phyloP scores from a whole-genome alignment of 257 asterid species.

The Solanum pinnatisectum region DNA sequence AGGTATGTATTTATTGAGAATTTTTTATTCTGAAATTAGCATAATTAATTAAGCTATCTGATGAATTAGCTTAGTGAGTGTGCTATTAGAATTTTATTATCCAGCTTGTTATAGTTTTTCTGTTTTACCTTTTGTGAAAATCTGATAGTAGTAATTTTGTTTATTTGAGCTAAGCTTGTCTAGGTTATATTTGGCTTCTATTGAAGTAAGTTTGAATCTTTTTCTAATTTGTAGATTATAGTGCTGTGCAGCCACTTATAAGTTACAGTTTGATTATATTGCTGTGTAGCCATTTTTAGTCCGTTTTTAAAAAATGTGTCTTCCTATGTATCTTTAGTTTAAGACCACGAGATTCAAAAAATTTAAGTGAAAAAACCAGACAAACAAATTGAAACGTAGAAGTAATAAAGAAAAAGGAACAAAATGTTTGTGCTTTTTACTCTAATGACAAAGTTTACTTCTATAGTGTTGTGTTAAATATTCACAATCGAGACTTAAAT shows the following conservation, averaged over 20 bases:
- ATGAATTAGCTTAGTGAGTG: neutral
- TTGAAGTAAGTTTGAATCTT: neutral
- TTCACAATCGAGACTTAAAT: neutral
- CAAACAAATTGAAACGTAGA: neutral
- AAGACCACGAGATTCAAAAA: neutral
- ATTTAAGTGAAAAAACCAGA: neutral
- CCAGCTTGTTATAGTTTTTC: neutral
- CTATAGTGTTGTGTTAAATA: neutral
- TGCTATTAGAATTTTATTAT: neutral
- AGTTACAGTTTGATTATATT: neutral
- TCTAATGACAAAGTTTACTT: neutral
- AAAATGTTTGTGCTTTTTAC: neutral
- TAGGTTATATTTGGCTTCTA: neutral
- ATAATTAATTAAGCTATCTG: neutral
- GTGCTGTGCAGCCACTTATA: neutral
- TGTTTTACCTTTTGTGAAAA: neutral
- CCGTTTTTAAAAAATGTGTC: neutral
- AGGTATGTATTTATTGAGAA: constrained; percentile 23
- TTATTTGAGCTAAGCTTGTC: neutral
- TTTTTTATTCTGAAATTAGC: neutral
- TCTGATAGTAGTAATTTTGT: neutral
- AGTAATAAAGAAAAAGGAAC: neutral
- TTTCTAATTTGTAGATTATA: neutral
- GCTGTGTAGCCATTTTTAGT: neutral
- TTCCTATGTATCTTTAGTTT: neutral